phyloP scores from a whole-genome alignment of 371 early-diverging fungal genomes.

The Mucor lusitanicus region DNA sequence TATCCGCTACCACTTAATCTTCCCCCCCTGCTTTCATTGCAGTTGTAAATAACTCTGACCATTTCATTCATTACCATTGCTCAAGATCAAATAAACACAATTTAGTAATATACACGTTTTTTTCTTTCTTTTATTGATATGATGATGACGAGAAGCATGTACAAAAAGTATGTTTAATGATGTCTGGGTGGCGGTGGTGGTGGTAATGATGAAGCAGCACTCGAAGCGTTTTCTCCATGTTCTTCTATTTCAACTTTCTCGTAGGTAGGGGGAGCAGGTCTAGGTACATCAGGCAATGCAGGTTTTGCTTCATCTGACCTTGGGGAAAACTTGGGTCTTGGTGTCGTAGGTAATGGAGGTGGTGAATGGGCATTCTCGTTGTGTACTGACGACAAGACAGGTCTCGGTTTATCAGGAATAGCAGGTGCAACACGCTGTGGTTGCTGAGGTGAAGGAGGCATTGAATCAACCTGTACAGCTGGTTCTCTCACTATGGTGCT shows the following conservation, averaged over 20 bases:
- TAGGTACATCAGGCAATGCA: background rate
- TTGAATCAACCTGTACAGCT: background rate
- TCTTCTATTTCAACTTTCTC: background rate
- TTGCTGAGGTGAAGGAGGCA: background rate
- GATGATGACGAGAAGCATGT: background rate
- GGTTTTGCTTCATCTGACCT: background rate
- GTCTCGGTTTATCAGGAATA: background rate
- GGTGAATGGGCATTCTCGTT: background rate
- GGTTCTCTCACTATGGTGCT: background rate
- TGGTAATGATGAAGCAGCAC: background rate
- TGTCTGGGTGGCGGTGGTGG: conserved; percentile 1
- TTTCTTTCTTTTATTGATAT: background rate
- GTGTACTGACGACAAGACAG: background rate
- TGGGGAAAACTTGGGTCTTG: background rate
- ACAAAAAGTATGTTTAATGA: background rate
- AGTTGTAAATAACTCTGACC: background rate
- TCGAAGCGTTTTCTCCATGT: background rate
- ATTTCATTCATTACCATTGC: background rate
- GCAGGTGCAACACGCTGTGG: background rate
- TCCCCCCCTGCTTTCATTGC: background rate
- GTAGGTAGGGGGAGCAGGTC: background rate
- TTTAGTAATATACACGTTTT: background rate
- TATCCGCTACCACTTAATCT: conserved; percentile 15
- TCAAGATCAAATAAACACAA: background rate
- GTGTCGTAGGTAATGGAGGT: conserved; percentile 6